Conservation (phyloP, 768 basidiomycete genomes). For the Tephrocybe sp. region DNA sequence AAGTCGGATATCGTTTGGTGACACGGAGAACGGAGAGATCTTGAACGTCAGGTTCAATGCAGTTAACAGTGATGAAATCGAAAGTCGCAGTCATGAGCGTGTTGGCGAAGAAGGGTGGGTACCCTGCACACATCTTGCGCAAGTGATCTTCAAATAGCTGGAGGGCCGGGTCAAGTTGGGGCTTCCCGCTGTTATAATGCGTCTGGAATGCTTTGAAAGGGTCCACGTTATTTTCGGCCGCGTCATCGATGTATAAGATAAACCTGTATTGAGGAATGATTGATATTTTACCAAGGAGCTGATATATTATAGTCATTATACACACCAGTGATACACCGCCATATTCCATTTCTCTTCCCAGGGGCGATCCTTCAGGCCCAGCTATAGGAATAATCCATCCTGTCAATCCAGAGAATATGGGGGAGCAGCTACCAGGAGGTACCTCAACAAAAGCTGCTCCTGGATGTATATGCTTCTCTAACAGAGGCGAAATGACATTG, state of each 20-base stretch:
- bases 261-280: too few species aligned
- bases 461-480: too few species aligned
- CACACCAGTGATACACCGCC: slow-evolving; percentile 19
- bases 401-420: too few species aligned
- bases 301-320: not conserved
- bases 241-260: slow-evolving; percentile 13
- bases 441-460: too few species aligned
- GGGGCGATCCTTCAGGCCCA: not conserved
- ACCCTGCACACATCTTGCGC: slow-evolving; percentile 4
- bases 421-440: too few species aligned
- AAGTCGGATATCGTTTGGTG: not conserved
- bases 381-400: too few species aligned
- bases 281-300: too few species aligned
- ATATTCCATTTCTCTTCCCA: slow-evolving; percentile 15
- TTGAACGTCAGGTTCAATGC: slow-evolving; percentile 3
- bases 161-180: slow-evolving; percentile 12
- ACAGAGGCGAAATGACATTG: too few species aligned
- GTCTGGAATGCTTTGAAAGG: slow-evolving; percentile 10
- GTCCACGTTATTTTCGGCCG: not conserved
- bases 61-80: slow-evolving; percentile 5
- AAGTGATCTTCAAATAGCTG: slow-evolving; percentile 5
- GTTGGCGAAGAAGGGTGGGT: slow-evolving; percentile 8
- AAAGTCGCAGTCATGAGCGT: slow-evolving; percentile 8
- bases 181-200: slow-evolving; percentile 7
- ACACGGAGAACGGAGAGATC: not conserved